Percentiles rank a stretch among this genome's conserved stretches.
These are phyloP conservation scores for Claviceps quebecensis DNA, from an alignment of 2,329 filamentous ascomycete genomes.

Conservation along the genomic window DNA sequence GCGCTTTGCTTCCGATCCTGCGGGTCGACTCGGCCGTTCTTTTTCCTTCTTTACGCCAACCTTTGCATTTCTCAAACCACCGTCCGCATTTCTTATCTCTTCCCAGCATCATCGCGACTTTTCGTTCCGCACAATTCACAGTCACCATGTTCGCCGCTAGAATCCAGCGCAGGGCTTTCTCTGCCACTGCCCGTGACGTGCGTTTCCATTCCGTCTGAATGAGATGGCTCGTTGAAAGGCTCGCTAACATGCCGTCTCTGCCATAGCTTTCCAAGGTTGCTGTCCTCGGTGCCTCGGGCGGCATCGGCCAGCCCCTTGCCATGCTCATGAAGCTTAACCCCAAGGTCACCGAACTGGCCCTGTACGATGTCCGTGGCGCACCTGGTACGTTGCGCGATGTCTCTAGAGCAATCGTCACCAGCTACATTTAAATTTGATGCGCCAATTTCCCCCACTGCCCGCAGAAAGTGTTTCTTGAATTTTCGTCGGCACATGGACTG, in stretches of 20 bases:
- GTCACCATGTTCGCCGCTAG: conserved; percentile 57
- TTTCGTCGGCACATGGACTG: background rate
- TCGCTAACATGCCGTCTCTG: conserved; percentile 5
- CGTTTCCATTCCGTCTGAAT: conserved; percentile 16
- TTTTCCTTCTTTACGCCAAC: background rate
- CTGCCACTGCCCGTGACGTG: conserved; percentile 65
- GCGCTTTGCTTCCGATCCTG: background rate
- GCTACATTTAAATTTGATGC: background rate
- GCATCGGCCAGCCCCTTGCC: conserved; percentile 96
- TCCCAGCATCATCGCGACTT: conserved; percentile 8
- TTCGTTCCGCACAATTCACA: conserved; percentile 10
- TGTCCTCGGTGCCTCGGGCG: conserved; percentile 91
- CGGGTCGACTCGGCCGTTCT: conserved; percentile 3
- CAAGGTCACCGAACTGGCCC: conserved; percentile 79
- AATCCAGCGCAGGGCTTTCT: conserved; percentile 68
- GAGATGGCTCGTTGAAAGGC: no score
- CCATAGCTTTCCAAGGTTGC: conserved; percentile 86
- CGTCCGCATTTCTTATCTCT: conserved; percentile 4
- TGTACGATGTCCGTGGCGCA: conserved; percentile 93
- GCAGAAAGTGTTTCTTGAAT: no score
- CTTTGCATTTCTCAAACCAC: conserved; percentile 7
- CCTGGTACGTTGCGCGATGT: conserved; percentile 53
- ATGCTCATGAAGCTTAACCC: conserved; percentile 98
- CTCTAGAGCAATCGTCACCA: background rate
- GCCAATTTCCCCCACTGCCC: conserved; percentile 5